phyloP scores from a whole-genome alignment of 1,284 basidiomycete species.

The Cutaneotrichosporon sp. region DNA sequence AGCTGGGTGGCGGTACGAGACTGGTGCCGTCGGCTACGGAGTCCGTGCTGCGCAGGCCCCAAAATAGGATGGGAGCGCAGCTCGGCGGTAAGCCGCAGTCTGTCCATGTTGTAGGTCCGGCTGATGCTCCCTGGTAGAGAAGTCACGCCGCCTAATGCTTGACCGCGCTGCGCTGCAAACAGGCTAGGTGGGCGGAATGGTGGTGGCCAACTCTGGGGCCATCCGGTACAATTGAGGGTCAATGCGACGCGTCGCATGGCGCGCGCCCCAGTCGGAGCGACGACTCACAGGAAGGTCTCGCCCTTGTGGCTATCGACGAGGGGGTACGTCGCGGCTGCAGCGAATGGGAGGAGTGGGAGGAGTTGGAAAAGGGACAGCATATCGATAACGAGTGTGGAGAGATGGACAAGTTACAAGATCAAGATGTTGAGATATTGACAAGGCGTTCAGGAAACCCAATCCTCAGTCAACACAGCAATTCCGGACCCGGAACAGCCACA shows the following conservation, averaged over 20 bases:
- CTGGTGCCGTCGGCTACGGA: too few relatives aligned
- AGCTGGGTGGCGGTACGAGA: neutral
- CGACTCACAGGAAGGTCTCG: constrained; percentile 23
- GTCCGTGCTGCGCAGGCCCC: too few relatives aligned
- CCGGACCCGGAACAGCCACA: too few relatives aligned
- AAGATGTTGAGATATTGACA: constrained; percentile 1
- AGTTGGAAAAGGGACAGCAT: constrained; percentile 18
- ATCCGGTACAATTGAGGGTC: neutral
- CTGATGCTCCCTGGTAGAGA: too few relatives aligned
- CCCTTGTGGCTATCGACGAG: constrained; percentile 29
- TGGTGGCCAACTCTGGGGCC: neutral
- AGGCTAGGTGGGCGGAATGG: neutral
- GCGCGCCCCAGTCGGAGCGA: neutral
- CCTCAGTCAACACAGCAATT: too few relatives aligned
- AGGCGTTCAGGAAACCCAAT: neutral
- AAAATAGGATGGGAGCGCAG: too few relatives aligned
- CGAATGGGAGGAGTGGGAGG: constrained; percentile 12
- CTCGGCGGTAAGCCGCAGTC: too few relatives aligned
- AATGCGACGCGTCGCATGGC: neutral
- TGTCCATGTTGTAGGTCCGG: too few relatives aligned
- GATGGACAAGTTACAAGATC: neutral
- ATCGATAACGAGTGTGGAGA: neutral
- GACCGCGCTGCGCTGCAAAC: too few relatives aligned
- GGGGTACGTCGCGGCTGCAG: constrained; percentile 18
- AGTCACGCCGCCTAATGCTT: too few relatives aligned